These are phyloP conservation scores for Boechera stricta DNA, from an alignment of 345 rosid species.

Conservation along the genomic window DNA sequence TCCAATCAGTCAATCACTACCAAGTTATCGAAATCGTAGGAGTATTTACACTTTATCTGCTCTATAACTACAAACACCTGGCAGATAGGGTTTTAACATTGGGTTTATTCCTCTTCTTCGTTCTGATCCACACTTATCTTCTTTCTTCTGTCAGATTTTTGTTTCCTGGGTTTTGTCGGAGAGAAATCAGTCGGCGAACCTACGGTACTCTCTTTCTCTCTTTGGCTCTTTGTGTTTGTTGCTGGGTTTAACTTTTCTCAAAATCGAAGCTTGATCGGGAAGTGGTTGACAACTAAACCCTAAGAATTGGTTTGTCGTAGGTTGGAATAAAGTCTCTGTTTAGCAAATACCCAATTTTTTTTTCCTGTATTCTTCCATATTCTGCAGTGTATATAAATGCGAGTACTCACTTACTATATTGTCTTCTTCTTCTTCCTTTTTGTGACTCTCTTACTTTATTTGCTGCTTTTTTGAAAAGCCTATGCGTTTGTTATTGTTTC, in stretches of 20 bases:
- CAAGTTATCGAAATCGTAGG: neutral
- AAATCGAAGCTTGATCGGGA: neutral
- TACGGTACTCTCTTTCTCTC: conserved; percentile 31
- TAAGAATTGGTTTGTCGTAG: neutral
- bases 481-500: neutral
- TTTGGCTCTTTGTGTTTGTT: neutral
- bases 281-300: neutral
- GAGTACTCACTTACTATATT: neutral
- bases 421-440: neutral
- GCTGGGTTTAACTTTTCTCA: neutral
- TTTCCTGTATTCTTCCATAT: neutral
- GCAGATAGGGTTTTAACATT: neutral
- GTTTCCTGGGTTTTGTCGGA: neutral
- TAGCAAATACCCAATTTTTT: neutral
- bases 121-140: conserved; percentile 5
- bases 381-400: neutral
- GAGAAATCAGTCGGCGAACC: neutral
- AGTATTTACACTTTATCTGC: neutral
- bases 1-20: neutral
- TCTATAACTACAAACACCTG: neutral
- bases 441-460: neutral
- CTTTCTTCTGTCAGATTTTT: conserved; percentile 6
- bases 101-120: neutral
- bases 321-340: neutral
- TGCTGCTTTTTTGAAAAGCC: neutral